Conservation (phyloP, 1,284 basidiomycete species). For the Volvariella surrecta region DNA sequence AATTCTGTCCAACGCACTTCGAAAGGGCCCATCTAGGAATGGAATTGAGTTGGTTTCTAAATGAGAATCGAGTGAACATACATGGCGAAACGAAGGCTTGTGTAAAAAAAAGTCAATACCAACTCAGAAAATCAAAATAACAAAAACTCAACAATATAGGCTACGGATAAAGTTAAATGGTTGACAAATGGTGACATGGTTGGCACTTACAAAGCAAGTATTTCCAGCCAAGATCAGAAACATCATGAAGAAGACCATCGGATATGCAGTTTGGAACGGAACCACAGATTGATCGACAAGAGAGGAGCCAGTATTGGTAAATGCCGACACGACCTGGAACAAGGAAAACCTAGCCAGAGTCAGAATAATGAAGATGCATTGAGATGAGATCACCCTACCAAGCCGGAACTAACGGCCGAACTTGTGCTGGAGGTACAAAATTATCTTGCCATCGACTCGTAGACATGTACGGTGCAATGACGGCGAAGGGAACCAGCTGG, state of each 20-base stretch:
- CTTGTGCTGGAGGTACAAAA: slow-evolving; percentile 49
- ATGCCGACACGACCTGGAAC: slow-evolving; percentile 84
- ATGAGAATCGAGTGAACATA: slow-evolving; percentile 19
- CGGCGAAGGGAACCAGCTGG: slow-evolving; percentile 59
- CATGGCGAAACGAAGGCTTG: slow-evolving; percentile 60
- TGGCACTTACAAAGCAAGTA: slow-evolving; percentile 74
- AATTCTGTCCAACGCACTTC: slow-evolving; percentile 51
- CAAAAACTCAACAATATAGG: slow-evolving; percentile 57
- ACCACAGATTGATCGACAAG: slow-evolving; percentile 88
- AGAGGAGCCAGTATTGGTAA: slow-evolving; percentile 86
- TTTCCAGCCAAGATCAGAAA: slow-evolving; percentile 84
- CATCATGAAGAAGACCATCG: slow-evolving; percentile 61
- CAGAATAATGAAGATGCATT: not conserved
- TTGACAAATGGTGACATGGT: slow-evolving; percentile 1
- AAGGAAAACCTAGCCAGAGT: slow-evolving; percentile 62
- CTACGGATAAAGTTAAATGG: slow-evolving; percentile 23
- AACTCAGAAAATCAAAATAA: not conserved
- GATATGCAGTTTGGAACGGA: slow-evolving; percentile 81
- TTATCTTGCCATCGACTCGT: slow-evolving; percentile 39
- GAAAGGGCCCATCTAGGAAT: slow-evolving; percentile 62
- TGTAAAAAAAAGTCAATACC: slow-evolving; percentile 4
- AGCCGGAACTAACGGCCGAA: slow-evolving; percentile 42
- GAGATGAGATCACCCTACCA: slow-evolving; percentile 37
- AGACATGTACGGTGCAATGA: slow-evolving; percentile 75
- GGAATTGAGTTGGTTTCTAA: slow-evolving; percentile 1